Base-by-base conservation (phyloP, 768 basidiomycete genomes). In the Tephrocybe rancida region DNA sequence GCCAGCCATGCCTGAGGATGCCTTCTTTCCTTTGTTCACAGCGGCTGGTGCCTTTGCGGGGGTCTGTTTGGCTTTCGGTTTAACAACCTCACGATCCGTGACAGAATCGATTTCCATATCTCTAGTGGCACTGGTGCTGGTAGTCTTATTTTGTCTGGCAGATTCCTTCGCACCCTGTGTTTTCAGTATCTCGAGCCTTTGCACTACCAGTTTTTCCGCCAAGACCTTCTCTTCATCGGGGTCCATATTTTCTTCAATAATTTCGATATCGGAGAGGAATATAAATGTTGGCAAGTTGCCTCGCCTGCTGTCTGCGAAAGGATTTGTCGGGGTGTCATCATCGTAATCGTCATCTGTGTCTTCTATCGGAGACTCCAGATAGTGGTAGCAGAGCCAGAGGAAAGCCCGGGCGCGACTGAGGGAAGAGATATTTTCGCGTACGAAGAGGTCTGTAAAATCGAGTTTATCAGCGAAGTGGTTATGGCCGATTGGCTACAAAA, bases 301-400 rank as follows among this genome's bases (percentile, higher is more conserved):
- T 51, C 67, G 67, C 37, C 60, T 48, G 26, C 70, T 77, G 61
- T 84, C 82, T 37, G 81, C 74, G 64, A 90, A 90, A 0, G 88
- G 86, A 59, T 90, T 90, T 9, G 58, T 51, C 5, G 62, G 61
- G 32, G 65, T 62, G 21, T 71, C 69, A 30, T 66, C 67, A 58
- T 78, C 73, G 44, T 77, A 70, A 56, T 78, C 71, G 35, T 77
- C 73, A 34, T 71, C 72, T 32, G 49, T 58, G 25, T 68, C 61
- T 26, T 55, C 57, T 4, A 67, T 61, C 9, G 70, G 65, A 13
- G 70, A 69, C 64, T 91, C 88, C 56, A 90, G 78, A 64, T 90
- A 90, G 63, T 88, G 84, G 71, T 83, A 94, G 63, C 93, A 80
- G 50, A 95, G 78, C 88, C 90, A 93, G 25, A 96, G 80, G 68